A percentile compares a stretch with the other conserved stretches of the same genome.
Conservation (phyloP, 805 yeast species). For the Wickerhamiella siamensis region DNA sequence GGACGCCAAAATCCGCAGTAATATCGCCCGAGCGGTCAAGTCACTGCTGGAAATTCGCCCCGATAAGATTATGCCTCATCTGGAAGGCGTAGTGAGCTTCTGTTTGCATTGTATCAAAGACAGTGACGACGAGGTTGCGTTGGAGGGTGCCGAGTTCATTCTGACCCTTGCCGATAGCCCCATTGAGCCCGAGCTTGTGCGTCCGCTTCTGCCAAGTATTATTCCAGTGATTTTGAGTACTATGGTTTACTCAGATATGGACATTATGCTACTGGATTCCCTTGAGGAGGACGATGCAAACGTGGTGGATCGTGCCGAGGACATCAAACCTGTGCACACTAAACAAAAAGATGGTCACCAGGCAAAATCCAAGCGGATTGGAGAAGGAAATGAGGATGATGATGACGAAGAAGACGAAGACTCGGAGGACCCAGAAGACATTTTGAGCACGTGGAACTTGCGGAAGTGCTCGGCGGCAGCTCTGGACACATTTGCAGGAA, state of each 20-base stretch:
- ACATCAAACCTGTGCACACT: slow-evolving; percentile 69
- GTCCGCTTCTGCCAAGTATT: slow-evolving; percentile 44
- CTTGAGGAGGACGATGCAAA: slow-evolving; percentile 65
- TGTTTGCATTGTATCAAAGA: slow-evolving; percentile 64
- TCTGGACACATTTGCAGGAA: slow-evolving; percentile 61
- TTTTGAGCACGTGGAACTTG: slow-evolving; percentile 70
- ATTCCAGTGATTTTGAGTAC: slow-evolving; percentile 65
- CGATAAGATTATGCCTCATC: slow-evolving; percentile 63
- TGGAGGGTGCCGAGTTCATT: slow-evolving; percentile 88
- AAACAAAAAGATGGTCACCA: slow-evolving; percentile 38
- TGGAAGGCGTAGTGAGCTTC: slow-evolving; percentile 75
- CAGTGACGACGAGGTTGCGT: slow-evolving; percentile 56
- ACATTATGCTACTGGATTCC: slow-evolving; percentile 46
- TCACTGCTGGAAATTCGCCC: slow-evolving; percentile 62
- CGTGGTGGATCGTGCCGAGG: slow-evolving; percentile 73
- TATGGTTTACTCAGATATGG: slow-evolving; percentile 83
- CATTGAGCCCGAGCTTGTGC: slow-evolving; percentile 39
- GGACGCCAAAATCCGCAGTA: slow-evolving; percentile 46
- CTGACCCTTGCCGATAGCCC: slow-evolving; percentile 56
- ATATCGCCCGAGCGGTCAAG: slow-evolving; percentile 65
- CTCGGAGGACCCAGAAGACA: slow-evolving; percentile 56
- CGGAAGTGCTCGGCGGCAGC: slow-evolving; percentile 94
- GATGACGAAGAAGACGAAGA: slow-evolving; percentile 46
- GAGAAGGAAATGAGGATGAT: slow-evolving; percentile 21
- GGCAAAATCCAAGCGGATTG: slow-evolving; percentile 14